Conservation (phyloP, 2,329 filamentous ascomycete species). For the Calonectria leucothoes region DNA sequence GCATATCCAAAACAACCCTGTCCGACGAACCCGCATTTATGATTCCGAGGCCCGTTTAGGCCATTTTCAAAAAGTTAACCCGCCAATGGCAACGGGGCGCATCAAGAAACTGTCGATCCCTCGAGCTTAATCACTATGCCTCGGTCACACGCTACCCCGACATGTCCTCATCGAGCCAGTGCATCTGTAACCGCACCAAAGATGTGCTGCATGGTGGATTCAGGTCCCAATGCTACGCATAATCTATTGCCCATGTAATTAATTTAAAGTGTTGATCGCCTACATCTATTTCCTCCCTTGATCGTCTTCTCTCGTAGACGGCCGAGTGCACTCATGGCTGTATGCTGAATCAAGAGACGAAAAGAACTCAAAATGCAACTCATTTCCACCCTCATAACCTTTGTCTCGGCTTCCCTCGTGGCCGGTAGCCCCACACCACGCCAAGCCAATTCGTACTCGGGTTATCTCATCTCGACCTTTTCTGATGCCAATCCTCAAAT, state of each 20-base stretch:
- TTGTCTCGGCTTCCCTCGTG: not conserved
- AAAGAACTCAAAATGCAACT: slow-evolving; percentile 7
- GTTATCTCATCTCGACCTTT: slow-evolving; percentile 23
- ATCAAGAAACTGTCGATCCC: not conserved
- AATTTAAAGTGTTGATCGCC: not conserved
- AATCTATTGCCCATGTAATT: not conserved
- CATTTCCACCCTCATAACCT: not conserved
- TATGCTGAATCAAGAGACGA: not conserved
- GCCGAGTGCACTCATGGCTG: not conserved
- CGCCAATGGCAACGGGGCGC: slow-evolving; percentile 13
- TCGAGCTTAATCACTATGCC: not conserved
- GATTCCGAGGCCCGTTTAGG: slow-evolving; percentile 4
- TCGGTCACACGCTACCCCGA: slow-evolving; percentile 2
- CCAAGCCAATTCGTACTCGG: slow-evolving; percentile 4
- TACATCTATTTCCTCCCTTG: not conserved
- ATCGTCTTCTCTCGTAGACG: not conserved
- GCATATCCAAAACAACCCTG: not conserved
- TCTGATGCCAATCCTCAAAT: slow-evolving; percentile 17
- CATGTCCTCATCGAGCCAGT: not conserved
- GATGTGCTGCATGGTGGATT: not conserved
- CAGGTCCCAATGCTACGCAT: not conserved
- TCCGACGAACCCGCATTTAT: not conserved
- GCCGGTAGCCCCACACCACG: not conserved
- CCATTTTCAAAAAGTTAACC: slow-evolving; percentile 5
- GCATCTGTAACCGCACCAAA: slow-evolving; percentile 18